Evolutionary conservation across 352 stramenopile genomes (phyloP), one percentile per base, ranked within the genome.

Genomic region (Pythium aristosporum): DNA sequence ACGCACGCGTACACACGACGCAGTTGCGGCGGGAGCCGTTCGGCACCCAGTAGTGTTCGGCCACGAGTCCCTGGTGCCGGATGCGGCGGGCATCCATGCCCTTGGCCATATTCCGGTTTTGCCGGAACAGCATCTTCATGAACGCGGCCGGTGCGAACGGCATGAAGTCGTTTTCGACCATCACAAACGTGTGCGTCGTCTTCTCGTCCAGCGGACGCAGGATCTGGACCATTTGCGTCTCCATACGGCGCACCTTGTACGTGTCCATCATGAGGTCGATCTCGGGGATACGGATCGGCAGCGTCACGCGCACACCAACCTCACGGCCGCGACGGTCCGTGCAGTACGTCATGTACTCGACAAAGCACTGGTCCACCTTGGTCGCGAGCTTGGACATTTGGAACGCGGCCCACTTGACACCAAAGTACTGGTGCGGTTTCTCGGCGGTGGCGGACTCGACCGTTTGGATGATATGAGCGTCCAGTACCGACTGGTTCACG

Each of bases 371-470:
- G 72, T 94, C 81, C 36, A 77, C 73, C 57, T 89, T 90, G 37
- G 74, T 74, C 16, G 82, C 72, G 50, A 92, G 77, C 57, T 78
- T 64, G 16, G 78, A 78, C 41, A 79, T 75, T 44, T 82, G 74
- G 37, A 91, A 59, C 52, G 80, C 90, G 30, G 84, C 66, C 86
- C 86, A 94, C 62, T 94, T 94, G 74, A 94, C 82, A 44, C 86
- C 86, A 57, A 94, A 67, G 46, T 93, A 94, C 54, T 77, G 21
- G 48, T 86, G 73, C 1, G 76, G 61, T 9, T 56, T 65, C 3
- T 56, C 34, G 1, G 34, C 18, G 32, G 68, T 64, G 42, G 79
- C 73, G n/a, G 80, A 89, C 62, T 91, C 77, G 63, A 94, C 83
- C 49, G 86, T 94, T 65, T 72, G 62, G 39, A 94, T 63, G 55